phyloP scores from a whole-genome alignment of 2,329 filamentous ascomycete species.

The Calonectria pteridis region DNA sequence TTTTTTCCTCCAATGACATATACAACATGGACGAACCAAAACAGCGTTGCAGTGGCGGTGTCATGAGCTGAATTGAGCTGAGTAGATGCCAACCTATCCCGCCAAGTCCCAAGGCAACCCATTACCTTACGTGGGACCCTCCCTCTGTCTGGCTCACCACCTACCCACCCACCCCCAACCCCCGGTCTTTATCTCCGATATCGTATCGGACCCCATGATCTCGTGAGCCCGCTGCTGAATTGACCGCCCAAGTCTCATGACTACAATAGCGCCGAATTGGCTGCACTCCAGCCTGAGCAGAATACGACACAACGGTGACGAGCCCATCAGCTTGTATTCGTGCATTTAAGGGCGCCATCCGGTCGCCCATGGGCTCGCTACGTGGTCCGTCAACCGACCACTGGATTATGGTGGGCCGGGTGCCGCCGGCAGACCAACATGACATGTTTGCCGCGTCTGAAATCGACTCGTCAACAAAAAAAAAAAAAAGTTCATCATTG shows the following conservation, averaged over 20 bases:
- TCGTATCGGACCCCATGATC: constrained; percentile 42
- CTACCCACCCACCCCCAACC: background rate
- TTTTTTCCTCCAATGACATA: constrained; percentile 3
- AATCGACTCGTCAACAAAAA: constrained; percentile 14
- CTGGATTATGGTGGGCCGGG: constrained; percentile 14
- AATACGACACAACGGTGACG: constrained; percentile 16
- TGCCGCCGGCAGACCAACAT: constrained; percentile 22
- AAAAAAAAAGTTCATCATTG: constrained; percentile 32
- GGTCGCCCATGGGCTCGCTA: constrained; percentile 24
- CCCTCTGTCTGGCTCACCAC: too few species aligned
- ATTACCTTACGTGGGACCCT: constrained; percentile 27
- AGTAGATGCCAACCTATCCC: background rate
- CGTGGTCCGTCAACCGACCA: constrained; percentile 23
- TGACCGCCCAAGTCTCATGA: constrained; percentile 27
- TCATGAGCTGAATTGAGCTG: constrained; percentile 16
- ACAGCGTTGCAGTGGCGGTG: background rate
- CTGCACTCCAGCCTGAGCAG: constrained; percentile 17
- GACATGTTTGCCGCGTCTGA: background rate
- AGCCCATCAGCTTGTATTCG: constrained; percentile 37
- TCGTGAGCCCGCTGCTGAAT: constrained; percentile 37
- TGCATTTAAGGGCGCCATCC: constrained; percentile 27
- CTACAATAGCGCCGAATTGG: constrained; percentile 35
- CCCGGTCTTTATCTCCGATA: constrained; percentile 46
- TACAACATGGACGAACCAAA: background rate
- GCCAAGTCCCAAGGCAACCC: background rate